phyloP scores from a whole-genome alignment of 1,139 yeast species.

The Pneumocystis wakefieldiae region DNA sequence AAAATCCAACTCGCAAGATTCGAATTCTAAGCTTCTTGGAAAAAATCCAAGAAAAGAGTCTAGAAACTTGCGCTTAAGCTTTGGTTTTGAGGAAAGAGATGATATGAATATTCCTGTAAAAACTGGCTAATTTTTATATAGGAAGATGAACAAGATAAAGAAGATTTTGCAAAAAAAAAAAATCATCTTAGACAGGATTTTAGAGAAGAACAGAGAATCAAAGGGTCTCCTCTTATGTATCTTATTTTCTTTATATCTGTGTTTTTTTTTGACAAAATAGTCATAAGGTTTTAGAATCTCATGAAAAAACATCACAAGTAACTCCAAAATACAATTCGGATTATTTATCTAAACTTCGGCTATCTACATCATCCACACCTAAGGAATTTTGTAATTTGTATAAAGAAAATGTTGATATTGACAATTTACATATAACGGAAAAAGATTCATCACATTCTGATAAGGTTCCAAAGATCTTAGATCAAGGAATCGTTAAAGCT shows the following conservation, averaged over 20 bases:
- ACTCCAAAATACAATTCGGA: neutral
- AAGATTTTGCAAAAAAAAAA: neutral
- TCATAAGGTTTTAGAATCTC: neutral
- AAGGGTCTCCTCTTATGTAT: neutral
- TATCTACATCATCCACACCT: neutral
- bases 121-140: neutral
- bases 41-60: neutral
- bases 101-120: neutral
- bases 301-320: neutral
- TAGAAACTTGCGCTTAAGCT: neutral
- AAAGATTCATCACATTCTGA: neutral
- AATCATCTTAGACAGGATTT: neutral
- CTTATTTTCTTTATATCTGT: neutral
- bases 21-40: constrained; percentile 17
- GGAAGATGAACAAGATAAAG: neutral
- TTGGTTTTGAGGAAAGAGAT: neutral
- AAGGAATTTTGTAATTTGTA: neutral
- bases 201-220: neutral
- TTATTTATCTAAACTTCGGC: neutral
- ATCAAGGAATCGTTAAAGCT: neutral
- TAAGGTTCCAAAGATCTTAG: neutral
- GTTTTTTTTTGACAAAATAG: neutral
- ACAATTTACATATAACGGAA: neutral
- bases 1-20: constrained; percentile 24
- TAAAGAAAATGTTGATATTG: neutral